Evolutionary conservation across 176 grass and related monocot species (phyloP).

Genomic region (Tillandsia fasciculata): DNA sequence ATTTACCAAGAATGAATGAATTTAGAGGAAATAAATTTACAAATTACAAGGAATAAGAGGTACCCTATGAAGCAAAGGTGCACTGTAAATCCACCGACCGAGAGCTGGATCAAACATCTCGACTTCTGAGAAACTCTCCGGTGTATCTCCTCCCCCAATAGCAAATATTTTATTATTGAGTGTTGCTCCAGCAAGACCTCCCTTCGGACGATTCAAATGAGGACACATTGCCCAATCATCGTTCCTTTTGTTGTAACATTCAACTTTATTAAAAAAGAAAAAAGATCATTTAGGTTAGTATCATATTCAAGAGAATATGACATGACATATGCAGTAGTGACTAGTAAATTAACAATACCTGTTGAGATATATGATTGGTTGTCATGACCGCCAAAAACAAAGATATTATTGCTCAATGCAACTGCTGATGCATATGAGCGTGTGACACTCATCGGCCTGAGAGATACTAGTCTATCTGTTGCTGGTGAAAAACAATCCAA

Average conservation of each 20-base stretch:
- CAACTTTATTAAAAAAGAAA: conserved; percentile 40
- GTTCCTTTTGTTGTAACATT: conserved; percentile 42
- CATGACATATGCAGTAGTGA: conserved; percentile 3
- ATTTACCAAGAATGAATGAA: too few relatives aligned
- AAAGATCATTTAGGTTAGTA: conserved; percentile 4
- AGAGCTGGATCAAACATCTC: conserved; percentile 80
- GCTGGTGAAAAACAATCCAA: conserved; percentile 52
- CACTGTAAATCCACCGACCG: conserved; percentile 52
- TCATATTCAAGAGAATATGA: conserved; percentile 13
- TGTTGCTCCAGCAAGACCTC: conserved; percentile 58
- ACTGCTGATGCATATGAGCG: conserved; percentile 50
- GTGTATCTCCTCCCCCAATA: conserved; percentile 74
- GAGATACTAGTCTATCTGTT: conserved; percentile 36
- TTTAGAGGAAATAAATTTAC: neutral
- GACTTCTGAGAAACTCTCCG: conserved; percentile 49
- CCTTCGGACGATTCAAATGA: conserved; percentile 49
- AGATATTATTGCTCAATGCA: conserved; percentile 47
- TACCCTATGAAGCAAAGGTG: conserved; percentile 48
- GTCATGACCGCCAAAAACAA: conserved; percentile 63
- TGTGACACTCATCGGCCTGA: conserved; percentile 47
- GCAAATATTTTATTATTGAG: conserved; percentile 67
- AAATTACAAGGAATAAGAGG: neutral
- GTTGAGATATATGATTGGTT: conserved; percentile 30
- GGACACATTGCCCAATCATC: conserved; percentile 57
- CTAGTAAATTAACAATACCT: conserved; percentile 11